Percentiles rank a stretch among this genome's conserved stretches.
Evolutionary conservation across 164 flowering plant species (phyloP).

Genomic region (Vitis cinerea): DNA sequence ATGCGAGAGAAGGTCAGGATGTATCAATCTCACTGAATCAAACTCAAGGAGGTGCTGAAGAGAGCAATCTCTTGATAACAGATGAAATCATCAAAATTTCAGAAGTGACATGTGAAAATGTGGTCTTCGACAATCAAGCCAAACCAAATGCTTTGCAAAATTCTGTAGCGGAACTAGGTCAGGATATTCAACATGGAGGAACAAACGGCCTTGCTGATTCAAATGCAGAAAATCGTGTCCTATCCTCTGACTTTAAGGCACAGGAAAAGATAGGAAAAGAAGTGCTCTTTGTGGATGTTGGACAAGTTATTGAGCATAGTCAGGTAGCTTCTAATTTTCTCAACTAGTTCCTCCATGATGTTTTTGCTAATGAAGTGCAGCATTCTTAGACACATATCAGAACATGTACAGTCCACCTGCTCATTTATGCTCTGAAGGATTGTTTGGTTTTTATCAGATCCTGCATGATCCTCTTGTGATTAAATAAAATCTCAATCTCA

Average conservation of each 20-base stretch:
- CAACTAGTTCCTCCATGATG: background rate
- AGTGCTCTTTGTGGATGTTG: conserved; percentile 5
- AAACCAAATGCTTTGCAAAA: conserved; percentile 12
- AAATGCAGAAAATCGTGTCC: conserved; percentile 16
- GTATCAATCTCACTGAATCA: conserved; percentile 19
- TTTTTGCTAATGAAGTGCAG: background rate
- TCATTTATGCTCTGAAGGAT: background rate
- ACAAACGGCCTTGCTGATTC: conserved; percentile 21
- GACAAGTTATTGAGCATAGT: conserved; percentile 11
- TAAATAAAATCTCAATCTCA: too few relatives aligned
- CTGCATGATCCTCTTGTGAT: too few relatives aligned
- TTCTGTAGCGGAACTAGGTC: conserved; percentile 12
- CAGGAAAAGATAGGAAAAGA: conserved; percentile 11
- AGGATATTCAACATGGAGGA: conserved; percentile 19
- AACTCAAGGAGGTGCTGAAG: conserved; percentile 27
- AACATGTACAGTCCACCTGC: background rate
- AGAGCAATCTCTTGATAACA: conserved; percentile 19
- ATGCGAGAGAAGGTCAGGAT: conserved; percentile 22
- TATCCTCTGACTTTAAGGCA: conserved; percentile 9
- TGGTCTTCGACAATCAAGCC: conserved; percentile 10
- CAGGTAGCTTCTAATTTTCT: conserved; percentile 25
- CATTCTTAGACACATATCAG: too few relatives aligned
- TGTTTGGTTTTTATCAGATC: background rate
- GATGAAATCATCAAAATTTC: conserved; percentile 32
- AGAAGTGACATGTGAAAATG: conserved; percentile 29